phyloP scores from a whole-genome alignment of 306 rosid genomes.

The Citrullus mucosospermus region DNA sequence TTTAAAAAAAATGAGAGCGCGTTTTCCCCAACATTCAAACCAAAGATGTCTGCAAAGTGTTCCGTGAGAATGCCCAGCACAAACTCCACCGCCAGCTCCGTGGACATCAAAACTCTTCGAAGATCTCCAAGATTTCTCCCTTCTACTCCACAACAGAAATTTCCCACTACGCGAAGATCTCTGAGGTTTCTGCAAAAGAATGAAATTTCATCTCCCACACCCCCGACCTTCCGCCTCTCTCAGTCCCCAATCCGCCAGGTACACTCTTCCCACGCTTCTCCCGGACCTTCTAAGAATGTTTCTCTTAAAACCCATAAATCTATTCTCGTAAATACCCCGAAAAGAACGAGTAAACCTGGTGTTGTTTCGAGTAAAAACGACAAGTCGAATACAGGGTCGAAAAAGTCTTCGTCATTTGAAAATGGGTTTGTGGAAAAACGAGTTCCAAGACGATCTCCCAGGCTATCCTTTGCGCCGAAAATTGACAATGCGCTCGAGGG shows the following conservation, averaged over 20 bases:
- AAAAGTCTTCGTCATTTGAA: constrained; percentile 20
- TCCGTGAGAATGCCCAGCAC: constrained; percentile 38
- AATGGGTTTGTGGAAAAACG: constrained; percentile 8
- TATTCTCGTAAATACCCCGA: constrained; percentile 3
- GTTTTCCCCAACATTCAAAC: constrained; percentile 16
- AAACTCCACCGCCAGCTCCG: constrained; percentile 9
- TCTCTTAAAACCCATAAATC: background rate
- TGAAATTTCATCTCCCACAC: constrained; percentile 3
- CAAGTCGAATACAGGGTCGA: background rate
- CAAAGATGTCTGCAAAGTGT: constrained; percentile 12
- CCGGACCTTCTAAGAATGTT: background rate
- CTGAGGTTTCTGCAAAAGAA: constrained; percentile 21
- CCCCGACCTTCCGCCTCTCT: constrained; percentile 5
- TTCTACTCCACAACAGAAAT: background rate
- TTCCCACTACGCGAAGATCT: constrained; percentile 25
- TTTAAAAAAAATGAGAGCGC: background rate
- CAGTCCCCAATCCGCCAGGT: constrained; percentile 5
- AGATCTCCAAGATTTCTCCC: constrained; percentile 28
- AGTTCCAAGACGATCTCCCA: constrained; percentile 31
- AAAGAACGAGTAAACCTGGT: background rate
- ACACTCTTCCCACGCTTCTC: background rate
- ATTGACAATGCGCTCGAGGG: background rate
- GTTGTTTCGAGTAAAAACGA: constrained; percentile 1
- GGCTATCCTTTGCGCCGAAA: constrained; percentile 13
- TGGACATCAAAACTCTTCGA: constrained; percentile 21